These are phyloP conservation scores for Coriolopsis trogii DNA, from an alignment of 1,284 basidiomycete genomes.

Conservation along the genomic window DNA sequence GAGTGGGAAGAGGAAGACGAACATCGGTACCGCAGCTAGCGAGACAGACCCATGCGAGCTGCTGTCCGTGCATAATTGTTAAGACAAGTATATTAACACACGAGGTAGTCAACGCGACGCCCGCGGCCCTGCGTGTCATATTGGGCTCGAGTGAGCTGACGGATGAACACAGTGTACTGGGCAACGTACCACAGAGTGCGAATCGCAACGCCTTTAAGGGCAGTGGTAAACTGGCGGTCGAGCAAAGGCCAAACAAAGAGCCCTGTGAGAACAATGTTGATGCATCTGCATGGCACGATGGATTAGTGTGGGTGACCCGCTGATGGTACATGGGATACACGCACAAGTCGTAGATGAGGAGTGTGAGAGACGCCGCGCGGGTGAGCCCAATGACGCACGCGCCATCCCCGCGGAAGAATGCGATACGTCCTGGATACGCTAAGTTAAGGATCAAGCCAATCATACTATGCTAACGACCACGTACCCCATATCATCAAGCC, in stretches of 20 bases:
- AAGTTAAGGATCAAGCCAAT: neutral
- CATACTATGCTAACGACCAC: slow-evolving; percentile 3
- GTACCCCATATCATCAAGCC: slow-evolving; percentile 38
- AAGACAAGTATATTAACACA: slow-evolving; percentile 52
- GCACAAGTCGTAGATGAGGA: slow-evolving; percentile 46
- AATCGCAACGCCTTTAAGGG: slow-evolving; percentile 38
- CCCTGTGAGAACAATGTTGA: slow-evolving; percentile 46
- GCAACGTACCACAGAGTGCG: slow-evolving; percentile 44
- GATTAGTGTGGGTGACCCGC: neutral
- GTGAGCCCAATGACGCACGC: slow-evolving; percentile 49
- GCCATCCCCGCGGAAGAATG: slow-evolving; percentile 37
- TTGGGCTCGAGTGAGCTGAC: neutral
- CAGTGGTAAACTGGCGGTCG: slow-evolving; percentile 37
- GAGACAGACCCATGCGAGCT: slow-evolving; percentile 59
- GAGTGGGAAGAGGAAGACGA: neutral
- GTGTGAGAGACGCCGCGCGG: slow-evolving; percentile 40
- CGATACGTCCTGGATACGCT: slow-evolving; percentile 36
- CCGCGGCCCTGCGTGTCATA: slow-evolving; percentile 39
- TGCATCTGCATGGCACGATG: slow-evolving; percentile 29
- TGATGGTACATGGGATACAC: slow-evolving; percentile 5
- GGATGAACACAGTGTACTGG: too few relatives aligned
- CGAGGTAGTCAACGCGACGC: slow-evolving; percentile 45
- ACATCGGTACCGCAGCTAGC: slow-evolving; percentile 55
- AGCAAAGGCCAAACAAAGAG: slow-evolving; percentile 52
- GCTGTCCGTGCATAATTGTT: slow-evolving; percentile 48